Base-by-base conservation (phyloP, 2,329 filamentous ascomycete species). In the Fusarium udum region DNA sequence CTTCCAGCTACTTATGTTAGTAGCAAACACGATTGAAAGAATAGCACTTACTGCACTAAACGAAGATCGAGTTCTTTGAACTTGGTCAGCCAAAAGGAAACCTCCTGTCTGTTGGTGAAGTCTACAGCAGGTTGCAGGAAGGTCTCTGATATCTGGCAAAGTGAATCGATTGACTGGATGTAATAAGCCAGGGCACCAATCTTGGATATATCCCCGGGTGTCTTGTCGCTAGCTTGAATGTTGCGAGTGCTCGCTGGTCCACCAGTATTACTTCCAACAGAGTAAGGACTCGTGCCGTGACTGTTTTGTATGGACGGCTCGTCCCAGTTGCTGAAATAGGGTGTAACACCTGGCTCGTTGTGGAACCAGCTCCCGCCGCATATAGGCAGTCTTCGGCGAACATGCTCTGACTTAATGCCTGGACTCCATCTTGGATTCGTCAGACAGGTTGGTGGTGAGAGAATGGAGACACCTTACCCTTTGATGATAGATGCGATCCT, bases 11-110 rank as follows among this genome's bases (percentile, higher is more conserved):
- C 3, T 4, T 20, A 10, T 51, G 48, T 34, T 7, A 51, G 48
- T 10, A 34, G 4, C 3, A 51, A 12, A 3, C 3, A 3, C n/a
- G 6, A 18, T 1, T 24, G 3, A 24, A 24, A 11, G 31, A 51
- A 24, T 10, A 34, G 16, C 3, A 24, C 48, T 34, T 36, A 34
- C 48, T 51, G 31, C 20, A 36, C 48, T 34, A 51, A 51, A 36
- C 31, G 31, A 16, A 51, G 48, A 34, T 51, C 48, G 5, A 51
- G 48, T 34, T 51, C 31, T 24, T 51, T 51, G 22, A 51, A 51
- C 48, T 34, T 36, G 16, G 16, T 34, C 3, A 51, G 16, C 48
- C n/a, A 51, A 20, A 51, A n/a, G 10, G n/a, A 49, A 24, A 34
- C 48, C 16, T 24, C 31, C 6, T 51, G n/a, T 10, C 48, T 32